Conservation (phyloP, 805 yeast genomes). For the Maudiozyma turicensis region DNA sequence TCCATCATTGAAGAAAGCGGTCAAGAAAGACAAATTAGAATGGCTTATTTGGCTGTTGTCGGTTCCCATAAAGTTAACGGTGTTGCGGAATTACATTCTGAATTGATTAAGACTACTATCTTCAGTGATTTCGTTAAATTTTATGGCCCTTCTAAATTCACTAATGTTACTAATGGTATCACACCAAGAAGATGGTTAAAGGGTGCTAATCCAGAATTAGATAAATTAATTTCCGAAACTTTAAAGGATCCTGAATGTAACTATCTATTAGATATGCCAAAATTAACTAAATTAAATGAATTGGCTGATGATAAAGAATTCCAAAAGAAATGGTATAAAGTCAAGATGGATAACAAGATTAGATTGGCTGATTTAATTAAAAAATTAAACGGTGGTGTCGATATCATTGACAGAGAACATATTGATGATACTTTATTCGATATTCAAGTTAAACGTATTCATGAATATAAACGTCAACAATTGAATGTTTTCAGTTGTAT, state of each 20-base stretch:
- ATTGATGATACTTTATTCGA: slow-evolving; percentile 66
- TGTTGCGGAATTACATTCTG: slow-evolving; percentile 92
- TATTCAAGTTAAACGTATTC: slow-evolving; percentile 89
- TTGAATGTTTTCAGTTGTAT: slow-evolving; percentile 84
- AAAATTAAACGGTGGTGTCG: slow-evolving; percentile 42
- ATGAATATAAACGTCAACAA: slow-evolving; percentile 93
- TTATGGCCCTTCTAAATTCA: slow-evolving; percentile 74
- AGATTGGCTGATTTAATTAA: slow-evolving; percentile 60
- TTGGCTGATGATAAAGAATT: slow-evolving; percentile 61
- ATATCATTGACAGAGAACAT: slow-evolving; percentile 47
- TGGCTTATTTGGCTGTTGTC: slow-evolving; percentile 85
- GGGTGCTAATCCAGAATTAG: slow-evolving; percentile 81
- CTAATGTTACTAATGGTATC: slow-evolving; percentile 89
- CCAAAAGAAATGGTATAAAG: slow-evolving; percentile 57
- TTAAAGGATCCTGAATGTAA: slow-evolving; percentile 52
- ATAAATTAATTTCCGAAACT: slow-evolving; percentile 61
- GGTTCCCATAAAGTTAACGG: slow-evolving; percentile 94
- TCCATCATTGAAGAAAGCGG: slow-evolving; percentile 70
- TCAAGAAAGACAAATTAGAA: slow-evolving; percentile 71
- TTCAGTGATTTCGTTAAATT: slow-evolving; percentile 82
- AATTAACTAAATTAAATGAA: slow-evolving; percentile 56
- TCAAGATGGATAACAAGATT: slow-evolving; percentile 61
- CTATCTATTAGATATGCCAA: slow-evolving; percentile 57
- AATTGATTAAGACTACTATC: slow-evolving; percentile 77
- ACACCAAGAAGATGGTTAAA: slow-evolving; percentile 95